These are phyloP conservation scores for Wallacemonas sp. DNA, from an alignment of 208 protist genomes.

Conservation along the genomic window DNA sequence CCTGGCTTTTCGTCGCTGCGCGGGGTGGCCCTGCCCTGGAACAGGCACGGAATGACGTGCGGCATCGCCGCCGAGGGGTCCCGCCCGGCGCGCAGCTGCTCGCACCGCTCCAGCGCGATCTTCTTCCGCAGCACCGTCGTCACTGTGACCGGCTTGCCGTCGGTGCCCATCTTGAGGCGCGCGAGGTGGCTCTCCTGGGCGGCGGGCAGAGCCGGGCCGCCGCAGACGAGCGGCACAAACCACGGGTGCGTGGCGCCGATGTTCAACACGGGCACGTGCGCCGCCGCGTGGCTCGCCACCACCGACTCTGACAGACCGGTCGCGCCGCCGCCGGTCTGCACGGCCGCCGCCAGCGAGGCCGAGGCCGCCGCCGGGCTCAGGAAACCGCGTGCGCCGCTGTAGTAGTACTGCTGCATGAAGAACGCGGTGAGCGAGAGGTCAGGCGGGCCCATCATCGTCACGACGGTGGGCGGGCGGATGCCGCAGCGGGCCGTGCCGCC, in stretches of 20 bases:
- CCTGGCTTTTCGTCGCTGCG: not conserved
- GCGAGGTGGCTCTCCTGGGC: not conserved
- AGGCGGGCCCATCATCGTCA: conserved; percentile 51
- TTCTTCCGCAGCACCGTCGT: conserved; percentile 46
- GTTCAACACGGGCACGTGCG: conserved; percentile 55
- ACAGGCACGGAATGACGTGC: conserved; percentile 11
- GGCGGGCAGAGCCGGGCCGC: conserved; percentile 3
- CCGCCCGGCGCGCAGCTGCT: not conserved
- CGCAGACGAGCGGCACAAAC: conserved; percentile 54
- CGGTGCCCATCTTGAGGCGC: not conserved
- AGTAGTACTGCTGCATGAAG: conserved; percentile 72
- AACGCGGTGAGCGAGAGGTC: conserved; percentile 72
- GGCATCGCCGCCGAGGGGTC: not conserved
- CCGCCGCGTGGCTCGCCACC: conserved; percentile 12
- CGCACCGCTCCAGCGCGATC: conserved; percentile 44
- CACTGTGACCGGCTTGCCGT: conserved; percentile 21
- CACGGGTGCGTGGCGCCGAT: conserved; percentile 52
- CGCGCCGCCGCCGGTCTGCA: conserved; percentile 23
- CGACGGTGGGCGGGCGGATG: conserved; percentile 39
- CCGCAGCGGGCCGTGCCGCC: conserved; percentile 13
- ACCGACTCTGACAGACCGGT: conserved; percentile 21
- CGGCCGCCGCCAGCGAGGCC: conserved; percentile 25
- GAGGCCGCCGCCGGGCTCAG: conserved; percentile 24
- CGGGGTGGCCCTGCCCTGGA: not conserved
- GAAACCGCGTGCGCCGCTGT: conserved; percentile 43